Evolutionary conservation across 108 stramenopile genomes (phyloP).

Genomic region (Nitzschia sp.): DNA sequence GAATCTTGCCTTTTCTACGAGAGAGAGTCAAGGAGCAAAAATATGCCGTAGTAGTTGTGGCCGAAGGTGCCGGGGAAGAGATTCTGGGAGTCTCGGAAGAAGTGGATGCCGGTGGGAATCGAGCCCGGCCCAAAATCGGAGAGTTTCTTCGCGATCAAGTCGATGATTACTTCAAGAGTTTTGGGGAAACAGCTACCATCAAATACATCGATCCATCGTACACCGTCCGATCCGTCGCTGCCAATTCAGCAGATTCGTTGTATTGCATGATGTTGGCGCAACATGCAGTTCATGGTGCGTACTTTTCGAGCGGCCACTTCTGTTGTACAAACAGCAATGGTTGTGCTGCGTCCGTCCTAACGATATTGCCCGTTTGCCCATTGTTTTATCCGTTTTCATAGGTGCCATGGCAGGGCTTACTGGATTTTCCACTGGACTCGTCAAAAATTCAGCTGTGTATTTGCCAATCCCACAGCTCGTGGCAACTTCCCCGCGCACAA

Average conservation of each 20-base stretch:
- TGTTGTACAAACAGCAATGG: no score
- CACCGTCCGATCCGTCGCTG: slow-evolving; percentile 85
- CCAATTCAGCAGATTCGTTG: slow-evolving; percentile 80
- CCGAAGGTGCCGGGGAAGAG: slow-evolving; percentile 52
- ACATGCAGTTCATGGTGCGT: slow-evolving; percentile 91
- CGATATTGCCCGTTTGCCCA: no score
- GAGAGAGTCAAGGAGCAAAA: slow-evolving; percentile 43
- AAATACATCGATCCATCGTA: slow-evolving; percentile 92
- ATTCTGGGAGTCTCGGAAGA: slow-evolving; percentile 19
- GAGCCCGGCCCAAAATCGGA: slow-evolving; percentile 25
- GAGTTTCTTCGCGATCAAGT: slow-evolving; percentile 23
- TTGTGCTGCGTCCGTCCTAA: no score
- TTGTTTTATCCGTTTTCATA: no score
- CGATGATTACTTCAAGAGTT: slow-evolving; percentile 6
- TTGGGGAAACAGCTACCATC: slow-evolving; percentile 38
- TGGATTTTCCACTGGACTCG: slow-evolving; percentile 75
- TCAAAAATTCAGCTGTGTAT: slow-evolving; percentile 69
- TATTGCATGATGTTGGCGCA: slow-evolving; percentile 89
- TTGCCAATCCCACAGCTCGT: slow-evolving; percentile 78
- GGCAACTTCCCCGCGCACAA: slow-evolving; percentile 62
- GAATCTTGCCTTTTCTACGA: slow-evolving; percentile 71
- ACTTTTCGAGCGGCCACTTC: no score
- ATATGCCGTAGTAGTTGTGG: slow-evolving; percentile 46
- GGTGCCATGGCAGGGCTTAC: slow-evolving; percentile 93
- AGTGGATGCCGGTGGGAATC: slow-evolving; percentile 24